Evolutionary conservation across 2,329 filamentous ascomycete genomes (phyloP), one percentile per base, ranked within the genome.

Genomic region (Alternaria sp.): DNA sequence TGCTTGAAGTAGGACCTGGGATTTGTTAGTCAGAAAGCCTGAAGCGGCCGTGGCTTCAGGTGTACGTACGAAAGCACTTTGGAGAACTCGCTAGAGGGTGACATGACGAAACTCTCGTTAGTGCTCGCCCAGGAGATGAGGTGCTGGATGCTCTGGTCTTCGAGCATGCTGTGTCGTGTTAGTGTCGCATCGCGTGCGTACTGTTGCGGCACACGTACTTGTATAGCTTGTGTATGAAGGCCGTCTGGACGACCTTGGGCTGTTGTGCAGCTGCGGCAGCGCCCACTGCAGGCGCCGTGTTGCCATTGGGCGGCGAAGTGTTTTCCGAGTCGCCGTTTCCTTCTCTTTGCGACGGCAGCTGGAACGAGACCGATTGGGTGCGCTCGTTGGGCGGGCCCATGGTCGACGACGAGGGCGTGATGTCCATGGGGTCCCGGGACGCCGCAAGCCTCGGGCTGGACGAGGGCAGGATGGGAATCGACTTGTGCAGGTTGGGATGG

Each of bases 31-130:
- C 71, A 77, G 66, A 72, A 72, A 71, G 71, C 74, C 19, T 44
- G n/a, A 23, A 70, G 63, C 59, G 64, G 66, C 50, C 55, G 72
- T 61, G 70, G 71, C 72, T 70, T 67, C 46, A 58, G 70, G 68
- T 64, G 64, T 49, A 89, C 91, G 81, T 88, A 97, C 95, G 96
- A 93, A 77, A 99, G 86, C 57, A 98, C 96, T 86, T 97, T 98
- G 68, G 95, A 97, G 79, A 99, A 99, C 79, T 98, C 96, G 75
- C 92, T 92, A 9, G 94, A 97, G 15, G 96, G 96, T 21, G 94
- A 97, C 93, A 99, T 98, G 76, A 99, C 93, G 79, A 99, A 99
- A 82, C 96, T 98, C 80, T 99, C 96, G 64, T 94, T 93, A 54
- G 91, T 92, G 71, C 86, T 90, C 2, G 95, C 97, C 96, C 96